Evolutionary conservation across 352 stramenopile genomes (phyloP), one percentile per base, ranked within the genome.

Genomic region (Globisporangium radiosum): DNA sequence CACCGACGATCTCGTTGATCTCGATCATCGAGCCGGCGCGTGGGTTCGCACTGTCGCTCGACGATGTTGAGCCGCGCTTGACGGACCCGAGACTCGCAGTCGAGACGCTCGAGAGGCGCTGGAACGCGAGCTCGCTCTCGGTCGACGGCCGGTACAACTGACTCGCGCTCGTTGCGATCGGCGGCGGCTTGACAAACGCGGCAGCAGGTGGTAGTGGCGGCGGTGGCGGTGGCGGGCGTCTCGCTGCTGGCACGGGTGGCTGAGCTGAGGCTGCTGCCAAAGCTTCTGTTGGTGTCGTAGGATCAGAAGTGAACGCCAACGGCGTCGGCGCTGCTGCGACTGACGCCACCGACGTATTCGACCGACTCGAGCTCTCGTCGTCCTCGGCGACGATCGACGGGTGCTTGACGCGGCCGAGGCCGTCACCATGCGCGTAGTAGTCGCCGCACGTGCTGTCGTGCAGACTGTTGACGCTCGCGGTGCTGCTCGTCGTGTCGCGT

Each of bases 11-110:
- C 45, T 68, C 56, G 45, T 52, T 63, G 38, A 63, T 56, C 45
- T 64, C 62, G 40, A 68, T 68, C 56, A 68, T 62, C 19, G 62
- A 68, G 4, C 62, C 62, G 4, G 62, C 62, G n/a, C 62, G 62
- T 10, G 48, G 37, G 25, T 64, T 55, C 19, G 42, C 38, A 43
- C 56, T 68, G 42, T 13, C 11, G 40, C 40, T 44, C 47, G 61
- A 54, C 43, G 56, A 63, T 44, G 62, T 64, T n/a, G 62, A 68
- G n/a, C 50, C 51, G 25, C 62, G 62, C 57, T 68, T 64, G 17
- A 64, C 53, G 10, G 62, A 64, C 17, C 54, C 57, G 43, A 63
- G 59, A 38, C 57, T 64, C 44, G 60, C 57, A 19, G 45, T 55
- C 15, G 62, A 59, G 52, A 60, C 56, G 14, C 45, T 65, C 47